Conservation (phyloP, 352 stramenopile genomes). For the Globisporangium takayamanum region DNA sequence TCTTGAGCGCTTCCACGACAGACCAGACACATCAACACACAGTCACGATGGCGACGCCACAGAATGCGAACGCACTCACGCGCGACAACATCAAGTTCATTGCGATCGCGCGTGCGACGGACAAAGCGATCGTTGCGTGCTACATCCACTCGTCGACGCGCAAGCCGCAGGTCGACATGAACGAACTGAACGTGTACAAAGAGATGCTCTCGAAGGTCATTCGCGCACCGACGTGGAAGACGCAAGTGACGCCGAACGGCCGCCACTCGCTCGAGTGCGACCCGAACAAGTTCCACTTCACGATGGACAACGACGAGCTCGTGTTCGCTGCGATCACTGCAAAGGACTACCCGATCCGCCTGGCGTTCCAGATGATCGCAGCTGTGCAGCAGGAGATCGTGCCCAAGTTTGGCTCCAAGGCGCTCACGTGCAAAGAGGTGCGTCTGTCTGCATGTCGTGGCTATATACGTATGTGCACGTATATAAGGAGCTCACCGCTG, state of each 20-base stretch:
- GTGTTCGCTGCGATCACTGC: conserved; percentile 75
- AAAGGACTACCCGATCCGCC: conserved; percentile 77
- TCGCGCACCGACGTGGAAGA: conserved; percentile 77
- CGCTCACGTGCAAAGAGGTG: conserved; percentile 73
- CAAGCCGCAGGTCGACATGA: conserved; percentile 42
- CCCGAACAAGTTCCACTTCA: conserved; percentile 87
- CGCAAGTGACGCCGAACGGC: conserved; percentile 79
- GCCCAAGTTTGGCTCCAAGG: conserved; percentile 67
- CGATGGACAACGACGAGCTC: conserved; percentile 85
- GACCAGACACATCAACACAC: conserved; percentile 4
- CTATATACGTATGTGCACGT: too few species aligned
- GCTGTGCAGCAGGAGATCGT: conserved; percentile 72
- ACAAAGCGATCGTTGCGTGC: conserved; percentile 75
- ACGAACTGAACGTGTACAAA: conserved; percentile 56
- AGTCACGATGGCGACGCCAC: conserved; percentile 14
- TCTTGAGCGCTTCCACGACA: not conserved
- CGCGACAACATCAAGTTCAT: conserved; percentile 84
- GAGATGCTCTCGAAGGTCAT: conserved; percentile 84
- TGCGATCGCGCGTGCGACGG: conserved; percentile 66
- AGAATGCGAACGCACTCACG: conserved; percentile 36
- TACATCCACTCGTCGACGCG: conserved; percentile 60
- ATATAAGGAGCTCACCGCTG: not conserved
- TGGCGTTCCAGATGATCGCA: conserved; percentile 80
- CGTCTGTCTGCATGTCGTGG: not conserved
- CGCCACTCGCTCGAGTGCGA: conserved; percentile 84